A percentile compares a stretch with the other conserved stretches of the same genome.
Evolutionary conservation across 2,329 filamentous ascomycete species (phyloP).

Genomic region (Alternaria panax): DNA sequence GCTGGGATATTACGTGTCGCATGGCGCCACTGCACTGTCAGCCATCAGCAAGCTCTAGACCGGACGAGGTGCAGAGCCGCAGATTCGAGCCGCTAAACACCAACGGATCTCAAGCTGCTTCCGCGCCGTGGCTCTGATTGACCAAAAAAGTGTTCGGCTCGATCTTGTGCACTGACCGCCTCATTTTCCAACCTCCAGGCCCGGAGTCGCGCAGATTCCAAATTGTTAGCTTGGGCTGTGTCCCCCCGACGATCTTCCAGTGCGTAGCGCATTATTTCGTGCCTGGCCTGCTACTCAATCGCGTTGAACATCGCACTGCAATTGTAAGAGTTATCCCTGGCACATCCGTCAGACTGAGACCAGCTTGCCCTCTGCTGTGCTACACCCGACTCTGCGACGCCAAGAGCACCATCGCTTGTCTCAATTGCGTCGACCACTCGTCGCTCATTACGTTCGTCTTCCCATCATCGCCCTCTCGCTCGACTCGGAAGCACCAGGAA

Average conservation of each 20-base stretch:
- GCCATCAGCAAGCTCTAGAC: conserved; percentile 21
- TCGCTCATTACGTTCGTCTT: conserved; percentile 1
- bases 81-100: conserved; percentile 15
- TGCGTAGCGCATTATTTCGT: conserved; percentile 21
- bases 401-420: conserved; percentile 38
- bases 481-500: background rate
- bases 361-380: conserved; percentile 24
- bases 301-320: conserved; percentile 31
- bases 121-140: conserved; percentile 17
- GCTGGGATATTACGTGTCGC: conserved; percentile 7
- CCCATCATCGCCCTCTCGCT: conserved; percentile 1
- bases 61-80: conserved; percentile 22
- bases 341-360: conserved; percentile 18
- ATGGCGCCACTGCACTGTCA: conserved; percentile 5
- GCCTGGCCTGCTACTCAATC: conserved; percentile 22
- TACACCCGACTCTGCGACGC: conserved; percentile 38
- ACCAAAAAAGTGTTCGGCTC: conserved; percentile 17
- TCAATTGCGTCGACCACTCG: conserved; percentile 29
- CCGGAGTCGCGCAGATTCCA: conserved; percentile 36
- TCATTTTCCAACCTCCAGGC: conserved; percentile 19
- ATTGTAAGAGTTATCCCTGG: conserved; percentile 31
- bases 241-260: conserved; percentile 16
- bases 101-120: conserved; percentile 10
- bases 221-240: conserved; percentile 39
- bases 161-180: conserved; percentile 19